Conservation (phyloP, 179 eudicot genomes). For the Spergularia azorica region DNA sequence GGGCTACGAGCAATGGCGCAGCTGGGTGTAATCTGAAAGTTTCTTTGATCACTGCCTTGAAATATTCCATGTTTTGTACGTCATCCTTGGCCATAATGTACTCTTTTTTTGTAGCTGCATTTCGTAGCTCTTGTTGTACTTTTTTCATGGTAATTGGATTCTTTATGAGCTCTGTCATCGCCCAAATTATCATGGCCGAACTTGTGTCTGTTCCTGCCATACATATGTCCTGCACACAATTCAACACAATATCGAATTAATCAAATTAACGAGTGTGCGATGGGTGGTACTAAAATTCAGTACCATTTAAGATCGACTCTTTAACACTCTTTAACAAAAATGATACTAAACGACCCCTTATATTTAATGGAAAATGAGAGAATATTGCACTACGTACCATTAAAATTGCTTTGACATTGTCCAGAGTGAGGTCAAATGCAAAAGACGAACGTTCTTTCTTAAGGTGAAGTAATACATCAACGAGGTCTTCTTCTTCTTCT, state of each 20-base stretch:
- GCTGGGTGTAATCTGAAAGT: slow-evolving; percentile 23
- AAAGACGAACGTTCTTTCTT: neutral
- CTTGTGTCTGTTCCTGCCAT: slow-evolving; percentile 23
- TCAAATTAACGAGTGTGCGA: no score
- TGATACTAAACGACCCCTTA: no score
- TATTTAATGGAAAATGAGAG: no score
- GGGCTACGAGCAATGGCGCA: slow-evolving; percentile 9
- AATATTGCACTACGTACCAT: slow-evolving; percentile 20
- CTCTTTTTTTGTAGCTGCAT: neutral
- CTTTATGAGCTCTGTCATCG: slow-evolving; percentile 23
- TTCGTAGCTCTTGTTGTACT: slow-evolving; percentile 13
- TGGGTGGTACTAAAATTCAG: neutral
- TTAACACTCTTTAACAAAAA: no score
- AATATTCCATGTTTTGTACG: neutral
- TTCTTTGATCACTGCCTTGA: slow-evolving; percentile 24
- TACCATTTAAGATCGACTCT: no score
- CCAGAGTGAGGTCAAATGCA: slow-evolving; percentile 18
- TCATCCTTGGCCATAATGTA: neutral
- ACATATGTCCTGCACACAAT: slow-evolving; percentile 5
- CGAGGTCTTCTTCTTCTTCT: slow-evolving; percentile 7
- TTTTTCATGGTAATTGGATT: slow-evolving; percentile 8
- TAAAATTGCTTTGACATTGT: slow-evolving; percentile 33
- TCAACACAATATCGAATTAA: neutral
- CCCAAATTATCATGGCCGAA: slow-evolving; percentile 19
- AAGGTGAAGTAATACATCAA: slow-evolving; percentile 31